phyloP scores from a whole-genome alignment of 148 eudicot species.

The Fallopia convolvulus region DNA sequence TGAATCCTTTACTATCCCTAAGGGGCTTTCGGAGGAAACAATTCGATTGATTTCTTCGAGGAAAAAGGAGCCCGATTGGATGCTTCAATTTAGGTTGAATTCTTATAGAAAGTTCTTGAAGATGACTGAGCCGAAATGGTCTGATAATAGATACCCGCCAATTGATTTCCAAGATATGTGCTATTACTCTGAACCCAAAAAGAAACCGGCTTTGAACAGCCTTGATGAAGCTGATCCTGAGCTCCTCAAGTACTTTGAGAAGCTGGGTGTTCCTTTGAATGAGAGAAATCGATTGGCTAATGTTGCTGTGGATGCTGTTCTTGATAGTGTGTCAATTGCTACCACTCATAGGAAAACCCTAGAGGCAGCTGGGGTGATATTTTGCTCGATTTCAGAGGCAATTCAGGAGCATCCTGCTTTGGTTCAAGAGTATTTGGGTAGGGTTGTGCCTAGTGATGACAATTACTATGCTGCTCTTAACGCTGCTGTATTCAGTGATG shows the following conservation, averaged over 20 bases:
- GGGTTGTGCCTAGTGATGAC: slow-evolving; percentile 72
- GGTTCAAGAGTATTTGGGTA: slow-evolving; percentile 71
- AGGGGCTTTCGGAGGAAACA: slow-evolving; percentile 76
- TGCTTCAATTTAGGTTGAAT: slow-evolving; percentile 74
- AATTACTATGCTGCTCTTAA: slow-evolving; percentile 84
- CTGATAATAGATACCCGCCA: slow-evolving; percentile 67
- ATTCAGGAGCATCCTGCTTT: slow-evolving; percentile 75
- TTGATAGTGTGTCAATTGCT: slow-evolving; percentile 86
- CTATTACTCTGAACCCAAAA: slow-evolving; percentile 79
- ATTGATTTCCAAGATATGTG: slow-evolving; percentile 65
- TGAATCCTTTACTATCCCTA: slow-evolving; percentile 69
- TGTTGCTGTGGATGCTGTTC: slow-evolving; percentile 85
- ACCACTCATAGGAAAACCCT: slow-evolving; percentile 77
- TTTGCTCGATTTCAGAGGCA: slow-evolving; percentile 93
- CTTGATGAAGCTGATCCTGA: slow-evolving; percentile 96
- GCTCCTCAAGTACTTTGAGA: slow-evolving; percentile 69
- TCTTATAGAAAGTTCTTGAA: slow-evolving; percentile 58
- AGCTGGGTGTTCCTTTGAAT: slow-evolving; percentile 59
- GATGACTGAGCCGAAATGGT: slow-evolving; percentile 86
- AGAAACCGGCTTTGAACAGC: slow-evolving; percentile 75
- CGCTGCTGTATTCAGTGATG: slow-evolving; percentile 94
- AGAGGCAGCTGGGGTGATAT: slow-evolving; percentile 75
- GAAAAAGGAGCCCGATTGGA: slow-evolving; percentile 86
- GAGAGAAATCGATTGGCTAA: slow-evolving; percentile 80
- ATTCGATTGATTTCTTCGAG: slow-evolving; percentile 54